Base-by-base conservation (phyloP, 2,329 filamentous ascomycete genomes). In the Lasiodiplodia sp. region DNA sequence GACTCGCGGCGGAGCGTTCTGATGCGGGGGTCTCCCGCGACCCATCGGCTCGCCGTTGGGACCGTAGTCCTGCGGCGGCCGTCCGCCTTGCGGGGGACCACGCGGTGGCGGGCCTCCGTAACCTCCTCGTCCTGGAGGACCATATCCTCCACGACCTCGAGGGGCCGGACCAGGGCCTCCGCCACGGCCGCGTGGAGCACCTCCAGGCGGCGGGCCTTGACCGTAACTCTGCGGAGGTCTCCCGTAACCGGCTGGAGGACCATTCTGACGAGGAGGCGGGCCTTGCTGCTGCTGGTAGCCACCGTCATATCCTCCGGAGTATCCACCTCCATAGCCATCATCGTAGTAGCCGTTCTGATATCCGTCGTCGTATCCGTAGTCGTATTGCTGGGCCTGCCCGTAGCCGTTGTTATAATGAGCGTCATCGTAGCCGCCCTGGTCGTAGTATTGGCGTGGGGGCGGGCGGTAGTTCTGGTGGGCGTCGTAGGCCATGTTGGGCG, bases 401-500 rank as follows among this genome's bases (percentile, higher is more conserved):
- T 68, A 57, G 57, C 58, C 58, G 58, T 68, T 52, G 44, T 67
- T 55, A 51, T 68, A 64, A n/a, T 65, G 38, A 57, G 67, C 51
- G 56, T 69, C 64, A 16, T 68, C 58, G 67, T 79, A 76, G 68
- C 73, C 72, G 23, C 73, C 55, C 55, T 78, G 75, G 55, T 77
- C 71, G 69, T 78, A 75, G 69, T 79, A 77, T 44, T 77, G 77
- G 57, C 76, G 75, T 64, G 74, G 74, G 66, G 74, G 78, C 68
- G 75, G 73, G 68, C 77, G 78, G 69, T 79, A 79, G 37, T 74
- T 71, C 67, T 75, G 73, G 71, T 79, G 73, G 64, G 77, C 77
- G 71, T 80, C 79, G 72, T 82, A 80, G 28, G 80, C 80, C 80
- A 82, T 82, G 69, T 69, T 70, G 72, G 28, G 49, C 28, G 53